phyloP scores from a whole-genome alignment of 345 rosid species.

The Isatis tinctoria region DNA sequence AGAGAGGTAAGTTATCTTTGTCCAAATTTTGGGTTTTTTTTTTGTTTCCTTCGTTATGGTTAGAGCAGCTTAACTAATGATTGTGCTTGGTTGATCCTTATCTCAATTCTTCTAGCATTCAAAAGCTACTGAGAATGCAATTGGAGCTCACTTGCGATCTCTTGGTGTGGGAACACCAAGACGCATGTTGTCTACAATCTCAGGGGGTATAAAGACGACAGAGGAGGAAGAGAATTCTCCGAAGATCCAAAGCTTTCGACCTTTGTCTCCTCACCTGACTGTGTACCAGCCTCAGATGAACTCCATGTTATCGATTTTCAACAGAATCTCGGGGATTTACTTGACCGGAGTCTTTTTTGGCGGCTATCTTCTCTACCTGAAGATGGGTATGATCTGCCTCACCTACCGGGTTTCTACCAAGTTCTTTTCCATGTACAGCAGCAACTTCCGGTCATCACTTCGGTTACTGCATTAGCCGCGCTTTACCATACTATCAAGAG shows the following conservation, averaged over 20 bases:
- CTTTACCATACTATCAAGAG: slow-evolving; percentile 34
- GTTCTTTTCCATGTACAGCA: slow-evolving; percentile 28
- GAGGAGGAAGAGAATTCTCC: slow-evolving; percentile 19
- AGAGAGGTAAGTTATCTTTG: slow-evolving; percentile 20
- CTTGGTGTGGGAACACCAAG: slow-evolving; percentile 27
- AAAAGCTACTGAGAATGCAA: slow-evolving; percentile 13
- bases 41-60: not conserved
- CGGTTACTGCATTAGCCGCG: slow-evolving; percentile 31
- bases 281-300: slow-evolving; percentile 39
- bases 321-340: slow-evolving; percentile 37
- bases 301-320: slow-evolving; percentile 36
- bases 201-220: slow-evolving; percentile 25
- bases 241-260: slow-evolving; percentile 29
- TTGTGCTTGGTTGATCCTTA: not conserved
- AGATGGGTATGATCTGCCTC: slow-evolving; percentile 37
- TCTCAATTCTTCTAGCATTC: not conserved
- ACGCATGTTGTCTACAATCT: slow-evolving; percentile 27
- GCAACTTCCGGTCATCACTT: slow-evolving; percentile 32
- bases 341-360: slow-evolving; percentile 30
- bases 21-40: not conserved
- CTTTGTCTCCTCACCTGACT: slow-evolving; percentile 33
- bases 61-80: slow-evolving; percentile 5
- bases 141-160: slow-evolving; percentile 12
- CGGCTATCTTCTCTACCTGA: slow-evolving; percentile 32
- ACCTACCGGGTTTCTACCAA: slow-evolving; percentile 35